Percentiles rank a stretch among this genome's conserved stretches.
Evolutionary conservation across 2,329 filamentous ascomycete genomes (phyloP).

Genomic region (Sporothrix euskadiensis): DNA sequence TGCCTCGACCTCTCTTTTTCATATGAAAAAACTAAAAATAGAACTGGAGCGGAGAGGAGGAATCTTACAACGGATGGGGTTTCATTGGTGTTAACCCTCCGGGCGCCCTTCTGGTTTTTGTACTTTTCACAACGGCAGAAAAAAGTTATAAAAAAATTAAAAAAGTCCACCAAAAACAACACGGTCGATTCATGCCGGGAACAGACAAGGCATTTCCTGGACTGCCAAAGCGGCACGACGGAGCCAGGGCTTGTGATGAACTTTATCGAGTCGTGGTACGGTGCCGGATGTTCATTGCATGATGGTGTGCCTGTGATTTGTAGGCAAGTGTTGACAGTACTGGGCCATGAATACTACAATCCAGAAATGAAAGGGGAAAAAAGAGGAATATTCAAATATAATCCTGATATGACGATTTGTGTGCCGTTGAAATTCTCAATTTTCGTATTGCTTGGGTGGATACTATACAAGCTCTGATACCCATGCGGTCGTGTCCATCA

Average conservation of each 20-base stretch:
- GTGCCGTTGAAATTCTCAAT: neutral
- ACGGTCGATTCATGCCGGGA: neutral
- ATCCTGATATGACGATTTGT: neutral
- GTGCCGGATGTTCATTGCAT: neutral
- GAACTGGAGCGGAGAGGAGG: conserved; percentile 29
- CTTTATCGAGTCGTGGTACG: neutral
- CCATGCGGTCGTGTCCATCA: neutral
- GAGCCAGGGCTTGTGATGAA: neutral
- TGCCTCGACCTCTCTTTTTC: conserved; percentile 26
- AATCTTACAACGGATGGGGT: conserved; percentile 26
- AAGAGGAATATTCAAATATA: neutral
- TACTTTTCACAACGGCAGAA: conserved; percentile 27
- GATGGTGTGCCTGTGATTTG: neutral
- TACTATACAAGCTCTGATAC: neutral
- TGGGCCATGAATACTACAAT: neutral
- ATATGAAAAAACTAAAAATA: conserved; percentile 27
- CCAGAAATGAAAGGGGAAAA: neutral
- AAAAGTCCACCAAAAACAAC: conserved; percentile 16
- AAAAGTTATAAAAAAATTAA: conserved; percentile 27
- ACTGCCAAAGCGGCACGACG: neutral
- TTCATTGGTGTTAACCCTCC: conserved; percentile 28
- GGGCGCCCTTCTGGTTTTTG: conserved; percentile 28
- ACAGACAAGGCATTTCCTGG: neutral
- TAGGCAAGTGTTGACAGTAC: neutral
- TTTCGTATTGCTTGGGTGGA: neutral